Evolutionary conservation across 2,329 filamentous ascomycete species (phyloP).

Genomic region (Colletotrichum australisinense): DNA sequence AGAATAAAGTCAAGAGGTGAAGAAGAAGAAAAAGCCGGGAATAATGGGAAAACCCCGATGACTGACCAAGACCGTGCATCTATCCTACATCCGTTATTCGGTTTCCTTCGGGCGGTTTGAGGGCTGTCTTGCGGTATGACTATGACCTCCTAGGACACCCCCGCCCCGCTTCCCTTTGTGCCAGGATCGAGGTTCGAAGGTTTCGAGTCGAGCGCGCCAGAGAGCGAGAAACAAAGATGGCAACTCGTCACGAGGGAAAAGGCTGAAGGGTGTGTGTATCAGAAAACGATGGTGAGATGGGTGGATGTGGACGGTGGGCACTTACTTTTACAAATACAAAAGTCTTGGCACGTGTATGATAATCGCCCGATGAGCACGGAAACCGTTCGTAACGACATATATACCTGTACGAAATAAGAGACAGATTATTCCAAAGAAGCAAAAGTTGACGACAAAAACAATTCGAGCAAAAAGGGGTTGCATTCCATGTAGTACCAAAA

Average conservation of each 20-base stretch:
- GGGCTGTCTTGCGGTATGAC: background rate
- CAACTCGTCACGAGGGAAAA: background rate
- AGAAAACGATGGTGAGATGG: background rate
- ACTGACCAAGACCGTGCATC: conserved; percentile 18
- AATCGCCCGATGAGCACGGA: conserved; percentile 1
- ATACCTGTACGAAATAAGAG: background rate
- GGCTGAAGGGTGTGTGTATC: conserved; percentile 19
- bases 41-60: too few species aligned
- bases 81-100: conserved; percentile 21
- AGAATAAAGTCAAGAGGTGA: background rate
- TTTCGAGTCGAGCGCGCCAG: background rate
- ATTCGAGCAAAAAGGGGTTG: background rate
- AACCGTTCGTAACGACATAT: background rate
- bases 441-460: background rate
- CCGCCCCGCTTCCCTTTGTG: background rate
- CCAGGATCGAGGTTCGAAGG: background rate
- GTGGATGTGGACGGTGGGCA: background rate
- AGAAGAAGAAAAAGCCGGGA: background rate
- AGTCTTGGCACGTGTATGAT: conserved; percentile 26
- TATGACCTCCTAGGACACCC: background rate
- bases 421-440: background rate
- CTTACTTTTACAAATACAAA: conserved; percentile 19
- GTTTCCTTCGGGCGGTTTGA: background rate
- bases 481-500: background rate
- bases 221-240: background rate